Evolutionary conservation across 2,329 filamentous ascomycete species (phyloP), one percentile per base, ranked within the genome.

Genomic region (Botrytis fragariae): DNA sequence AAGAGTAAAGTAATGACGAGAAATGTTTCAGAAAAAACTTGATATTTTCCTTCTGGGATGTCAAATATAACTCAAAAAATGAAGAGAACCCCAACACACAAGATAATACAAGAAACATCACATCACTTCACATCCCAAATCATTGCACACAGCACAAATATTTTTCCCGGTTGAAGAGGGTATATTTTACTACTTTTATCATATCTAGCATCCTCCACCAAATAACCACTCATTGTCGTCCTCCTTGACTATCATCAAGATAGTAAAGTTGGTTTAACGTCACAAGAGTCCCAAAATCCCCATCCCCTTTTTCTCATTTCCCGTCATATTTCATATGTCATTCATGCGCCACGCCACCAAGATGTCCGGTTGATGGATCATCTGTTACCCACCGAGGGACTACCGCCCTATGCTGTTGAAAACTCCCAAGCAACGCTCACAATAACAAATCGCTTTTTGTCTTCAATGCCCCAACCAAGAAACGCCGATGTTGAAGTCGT

Each of bases 401-500:
- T 74, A 75, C 75, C 76, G 71, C 75, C 75, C 69, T 74, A 79
- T 80, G 78, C 79, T 80, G 79, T 80, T 80, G 79, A 81, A 80
- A 74, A 75, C 44, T 69, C 64, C 71, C 44, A 72, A 72, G 74
- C 61, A 65, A 69, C 69, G 67, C 65, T 68, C 64, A 61, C 62
- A 69, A 72, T 69, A 63, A 72, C 73, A 73, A 75, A 59, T 74
- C 77, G 74, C 78, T 80, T 79, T 81, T 81, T 80, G 74, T 79
- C 76, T 79, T 79, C 75, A 68, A 76, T 78, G 74, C 79, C 79
- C 75, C 72, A 69, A 67, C 71, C 65, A 73, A 80, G 77, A 79
- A 83, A 83, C 81, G 83, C 84, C 83, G 83, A 85, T 85, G 83
- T 85, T 85, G 83, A 85, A 83, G 84, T 85, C 83, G 84, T 85